Conservation (phyloP, 225 moss, liverwort and hornwort genomes). For the Physcomitrium patens region DNA sequence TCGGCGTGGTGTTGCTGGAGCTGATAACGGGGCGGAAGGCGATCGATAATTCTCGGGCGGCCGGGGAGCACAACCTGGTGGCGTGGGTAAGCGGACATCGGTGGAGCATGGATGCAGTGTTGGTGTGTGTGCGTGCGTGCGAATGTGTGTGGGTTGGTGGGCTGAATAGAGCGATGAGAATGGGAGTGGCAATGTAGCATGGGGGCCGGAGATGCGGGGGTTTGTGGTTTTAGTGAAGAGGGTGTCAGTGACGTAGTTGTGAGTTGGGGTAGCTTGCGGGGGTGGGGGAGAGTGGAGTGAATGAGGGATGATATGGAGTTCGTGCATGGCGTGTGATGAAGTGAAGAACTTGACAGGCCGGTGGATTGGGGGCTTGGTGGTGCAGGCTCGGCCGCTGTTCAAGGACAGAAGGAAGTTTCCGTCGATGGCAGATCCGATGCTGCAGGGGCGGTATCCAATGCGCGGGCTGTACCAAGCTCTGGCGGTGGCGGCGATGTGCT, state of each 20-base stretch:
- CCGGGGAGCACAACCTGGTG: constrained; percentile 79
- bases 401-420: constrained; percentile 78
- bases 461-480: constrained; percentile 73
- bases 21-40: constrained; percentile 78
- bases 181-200: too few species aligned
- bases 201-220: too few species aligned
- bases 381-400: constrained; percentile 75
- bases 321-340: not conserved
- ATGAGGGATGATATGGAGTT: not conserved
- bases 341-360: not conserved
- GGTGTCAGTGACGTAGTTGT: too few species aligned
- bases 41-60: constrained; percentile 67
- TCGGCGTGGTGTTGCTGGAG: constrained; percentile 53
- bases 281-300: not conserved
- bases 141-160: not conserved
- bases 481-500: constrained; percentile 79
- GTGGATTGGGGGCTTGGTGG: not conserved
- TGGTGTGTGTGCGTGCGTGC: not conserved
- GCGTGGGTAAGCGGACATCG: constrained; percentile 59
- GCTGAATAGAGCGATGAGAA: too few species aligned
- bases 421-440: constrained; percentile 80
- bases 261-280: too few species aligned
- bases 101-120: constrained; percentile 11
- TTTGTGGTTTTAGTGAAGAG: too few species aligned
- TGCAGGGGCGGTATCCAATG: constrained; percentile 77